These are phyloP conservation scores for Chaetomiaceae sp. DNA, from an alignment of 2,329 filamentous ascomycete species.

Conservation along the genomic window DNA sequence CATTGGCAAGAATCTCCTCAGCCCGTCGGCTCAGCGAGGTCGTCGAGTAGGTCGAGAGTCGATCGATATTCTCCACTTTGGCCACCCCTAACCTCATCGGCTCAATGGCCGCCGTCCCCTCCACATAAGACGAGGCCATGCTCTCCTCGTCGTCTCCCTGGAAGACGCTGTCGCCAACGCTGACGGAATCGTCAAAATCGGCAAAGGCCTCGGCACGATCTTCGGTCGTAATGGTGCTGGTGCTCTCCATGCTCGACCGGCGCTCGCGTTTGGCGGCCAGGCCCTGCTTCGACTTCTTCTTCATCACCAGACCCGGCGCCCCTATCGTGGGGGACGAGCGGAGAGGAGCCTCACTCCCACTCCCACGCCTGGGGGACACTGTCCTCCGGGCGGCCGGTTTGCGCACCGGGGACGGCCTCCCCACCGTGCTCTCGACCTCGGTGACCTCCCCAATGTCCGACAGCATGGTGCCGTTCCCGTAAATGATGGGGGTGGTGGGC, in stretches of 20 bases:
- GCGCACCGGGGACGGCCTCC: conserved; percentile 37
- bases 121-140: conserved; percentile 52
- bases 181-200: conserved; percentile 58
- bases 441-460: conserved; percentile 59
- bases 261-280: conserved; percentile 41
- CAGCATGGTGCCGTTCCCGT: conserved; percentile 64
- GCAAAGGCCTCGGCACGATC: conserved; percentile 47
- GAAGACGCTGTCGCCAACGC: conserved; percentile 60
- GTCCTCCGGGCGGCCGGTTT: conserved; percentile 32
- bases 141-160: conserved; percentile 66
- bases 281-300: conserved; percentile 41
- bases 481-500: conserved; percentile 60
- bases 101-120: conserved; percentile 38
- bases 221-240: conserved; percentile 53
- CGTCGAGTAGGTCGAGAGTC: conserved; percentile 55
- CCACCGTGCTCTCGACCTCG: conserved; percentile 46
- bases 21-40: conserved; percentile 74
- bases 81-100: conserved; percentile 25
- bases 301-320: conserved; percentile 39
- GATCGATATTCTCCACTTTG: conserved; percentile 25
- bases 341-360: conserved; percentile 33
- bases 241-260: conserved; percentile 54
- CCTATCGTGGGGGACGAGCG: conserved; percentile 44
- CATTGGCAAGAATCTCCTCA: conserved; percentile 87
- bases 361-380: conserved; percentile 26